phyloP scores from a whole-genome alignment of 1,284 basidiomycete genomes.

The Inonotus obliquus region DNA sequence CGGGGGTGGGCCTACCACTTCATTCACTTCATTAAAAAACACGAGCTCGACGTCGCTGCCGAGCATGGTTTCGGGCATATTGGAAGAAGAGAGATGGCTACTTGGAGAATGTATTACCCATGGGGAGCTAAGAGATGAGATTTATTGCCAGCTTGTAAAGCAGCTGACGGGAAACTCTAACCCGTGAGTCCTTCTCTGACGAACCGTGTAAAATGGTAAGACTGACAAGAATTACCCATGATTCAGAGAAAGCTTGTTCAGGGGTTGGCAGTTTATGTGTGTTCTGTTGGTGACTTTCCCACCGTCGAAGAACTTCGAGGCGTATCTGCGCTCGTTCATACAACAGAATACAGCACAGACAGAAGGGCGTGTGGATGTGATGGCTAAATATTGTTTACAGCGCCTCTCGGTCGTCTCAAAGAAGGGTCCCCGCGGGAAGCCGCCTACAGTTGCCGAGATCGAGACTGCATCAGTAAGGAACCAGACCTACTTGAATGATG shows the following conservation, averaged over 20 bases:
- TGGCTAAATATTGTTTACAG: constrained; percentile 82
- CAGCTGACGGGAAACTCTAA: constrained; percentile 81
- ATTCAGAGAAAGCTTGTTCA: constrained; percentile 73
- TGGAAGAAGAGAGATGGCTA: constrained; percentile 86
- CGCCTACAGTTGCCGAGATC: constrained; percentile 77
- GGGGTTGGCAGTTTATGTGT: constrained; percentile 89
- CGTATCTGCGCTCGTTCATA: constrained; percentile 75
- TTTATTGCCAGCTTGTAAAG: constrained; percentile 89
- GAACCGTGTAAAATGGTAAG: not conserved
- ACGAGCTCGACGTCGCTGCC: constrained; percentile 51
- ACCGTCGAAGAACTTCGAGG: constrained; percentile 86
- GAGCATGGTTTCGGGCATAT: constrained; percentile 37
- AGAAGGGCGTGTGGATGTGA: constrained; percentile 77
- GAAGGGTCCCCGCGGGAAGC: constrained; percentile 80
- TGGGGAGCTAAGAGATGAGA: constrained; percentile 84
- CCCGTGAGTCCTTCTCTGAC: constrained; percentile 43
- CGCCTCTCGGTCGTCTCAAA: constrained; percentile 67
- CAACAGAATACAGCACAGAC: constrained; percentile 58
- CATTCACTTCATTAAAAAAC: constrained; percentile 34
- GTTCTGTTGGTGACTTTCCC: constrained; percentile 85
- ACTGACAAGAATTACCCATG: not conserved
- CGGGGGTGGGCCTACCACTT: constrained; percentile 29
- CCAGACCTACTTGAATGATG: constrained; percentile 14
- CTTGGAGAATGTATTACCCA: constrained; percentile 72
- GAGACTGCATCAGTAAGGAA: constrained; percentile 74